These are phyloP conservation scores for Schizothecium vesticola DNA, from an alignment of 495 filamentous ascomycete species.

Conservation along the genomic window DNA sequence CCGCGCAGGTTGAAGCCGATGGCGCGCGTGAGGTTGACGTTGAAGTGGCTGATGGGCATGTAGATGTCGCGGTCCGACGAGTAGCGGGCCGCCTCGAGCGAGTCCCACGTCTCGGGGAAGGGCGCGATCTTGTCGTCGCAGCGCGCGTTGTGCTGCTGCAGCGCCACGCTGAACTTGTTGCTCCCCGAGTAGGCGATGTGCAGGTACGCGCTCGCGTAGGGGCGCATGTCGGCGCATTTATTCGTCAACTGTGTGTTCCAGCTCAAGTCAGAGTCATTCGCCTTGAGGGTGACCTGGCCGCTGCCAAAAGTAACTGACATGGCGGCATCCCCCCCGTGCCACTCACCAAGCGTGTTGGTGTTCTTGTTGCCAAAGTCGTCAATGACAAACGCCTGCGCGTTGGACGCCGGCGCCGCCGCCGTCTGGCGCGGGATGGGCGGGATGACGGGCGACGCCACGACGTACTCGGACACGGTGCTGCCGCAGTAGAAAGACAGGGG, in stretches of 20 bases:
- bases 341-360: conserved; percentile 61
- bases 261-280: conserved; percentile 61
- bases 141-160: conserved; percentile 65
- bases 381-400: conserved; percentile 54
- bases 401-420: conserved; percentile 43
- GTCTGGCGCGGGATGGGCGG: conserved; percentile 30
- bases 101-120: conserved; percentile 70
- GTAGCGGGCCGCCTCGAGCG: conserved; percentile 64
- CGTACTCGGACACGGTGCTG: conserved; percentile 44
- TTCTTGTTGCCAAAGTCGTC: conserved; percentile 55
- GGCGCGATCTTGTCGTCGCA: conserved; percentile 58
- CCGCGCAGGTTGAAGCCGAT: conserved; percentile 65
- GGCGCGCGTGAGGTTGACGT: conserved; percentile 52
- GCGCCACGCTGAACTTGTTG: conserved; percentile 60
- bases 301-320: conserved; percentile 47
- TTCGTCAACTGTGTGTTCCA: conserved; percentile 62
- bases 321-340: conserved; percentile 64
- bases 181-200: conserved; percentile 66
- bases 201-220: conserved; percentile 56
- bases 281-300: conserved; percentile 53
- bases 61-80: conserved; percentile 58
- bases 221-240: conserved; percentile 55
- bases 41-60: conserved; percentile 70
- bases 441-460: conserved; percentile 33
- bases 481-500: conserved; percentile 60